Percentiles rank a stretch among this genome's conserved stretches.
Evolutionary conservation across 495 filamentous ascomycete species (phyloP).

Genomic region (Xylaria flabelliformis): DNA sequence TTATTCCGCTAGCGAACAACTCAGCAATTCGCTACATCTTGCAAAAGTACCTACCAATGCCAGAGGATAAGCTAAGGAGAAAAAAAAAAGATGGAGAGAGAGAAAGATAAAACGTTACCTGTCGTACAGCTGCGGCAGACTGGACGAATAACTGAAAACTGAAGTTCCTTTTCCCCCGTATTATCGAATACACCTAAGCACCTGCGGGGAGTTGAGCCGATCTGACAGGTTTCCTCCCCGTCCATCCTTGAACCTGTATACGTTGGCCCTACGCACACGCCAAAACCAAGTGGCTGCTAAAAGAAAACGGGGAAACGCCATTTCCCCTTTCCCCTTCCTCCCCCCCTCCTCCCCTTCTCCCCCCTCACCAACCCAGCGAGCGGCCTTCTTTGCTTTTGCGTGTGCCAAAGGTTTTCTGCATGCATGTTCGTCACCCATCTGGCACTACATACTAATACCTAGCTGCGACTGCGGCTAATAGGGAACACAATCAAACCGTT

Average conservation of each 20-base stretch:
- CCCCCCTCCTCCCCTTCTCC: background rate
- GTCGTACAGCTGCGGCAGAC: slow-evolving; percentile 1
- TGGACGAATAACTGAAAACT: background rate
- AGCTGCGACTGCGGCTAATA: slow-evolving; percentile 17
- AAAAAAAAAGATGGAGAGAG: background rate
- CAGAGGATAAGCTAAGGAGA: slow-evolving; percentile 14
- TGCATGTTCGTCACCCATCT: slow-evolving; percentile 18
- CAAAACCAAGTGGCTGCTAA: background rate
- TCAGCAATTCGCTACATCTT: background rate
- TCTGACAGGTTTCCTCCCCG: slow-evolving; percentile 16
- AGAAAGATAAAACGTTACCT: background rate
- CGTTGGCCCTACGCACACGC: background rate
- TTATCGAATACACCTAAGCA: background rate
- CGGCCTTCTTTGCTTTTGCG: slow-evolving; percentile 10
- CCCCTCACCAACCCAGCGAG: background rate
- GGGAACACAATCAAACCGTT: slow-evolving; percentile 13
- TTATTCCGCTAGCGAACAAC: slow-evolving; percentile 13
- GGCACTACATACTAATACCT: slow-evolving; percentile 12
- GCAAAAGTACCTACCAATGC: background rate
- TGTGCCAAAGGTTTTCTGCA: slow-evolving; percentile 19
- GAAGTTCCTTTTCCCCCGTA: background rate
- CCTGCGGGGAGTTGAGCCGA: background rate
- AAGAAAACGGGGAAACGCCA: slow-evolving; percentile 24
- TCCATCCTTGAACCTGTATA: background rate
- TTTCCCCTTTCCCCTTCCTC: background rate